Base-by-base conservation (phyloP, 2,329 filamentous ascomycete species). In the Bipolaris oryzae region DNA sequence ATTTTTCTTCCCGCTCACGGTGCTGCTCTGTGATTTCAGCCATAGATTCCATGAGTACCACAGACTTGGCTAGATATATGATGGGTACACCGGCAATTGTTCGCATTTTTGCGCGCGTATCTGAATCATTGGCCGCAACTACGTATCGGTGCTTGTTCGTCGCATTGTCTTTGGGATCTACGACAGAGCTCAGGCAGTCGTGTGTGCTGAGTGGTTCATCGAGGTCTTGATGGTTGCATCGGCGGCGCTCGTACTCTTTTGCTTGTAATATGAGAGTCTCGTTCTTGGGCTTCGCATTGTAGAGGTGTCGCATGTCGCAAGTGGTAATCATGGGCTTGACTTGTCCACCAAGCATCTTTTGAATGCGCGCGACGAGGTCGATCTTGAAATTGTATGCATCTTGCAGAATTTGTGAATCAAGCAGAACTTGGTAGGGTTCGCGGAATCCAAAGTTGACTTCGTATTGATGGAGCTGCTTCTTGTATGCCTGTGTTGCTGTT, bases 391-490 rank as follows among this genome's bases (percentile, higher is more conserved):
- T 85, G 63, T 89, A 86, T 20, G 92, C 88, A 74, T 96, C 91
- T 70, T 86, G 84, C 49, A 98, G 85, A 68, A 98, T 91, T 63
- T 92, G 87, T 57, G 91, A 90, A 73, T 96, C 93, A 59, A 97
- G 87, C 86, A 67, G 64, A 51, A 67, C 63, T 43, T 98, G 95
- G 79, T 97, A 98, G 10, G 95, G 92, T 78, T 95, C 90, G 67
- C 93, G 91, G 77, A 97, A 97, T 58, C 90, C 89, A 74, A 96
- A 97, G 58, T 87, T 88, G 76, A 94, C 84, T 73, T 88, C 87
- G 84, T 93, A 96, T 74, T 94, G 89, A 78, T 92, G 89, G 88
- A 99, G 96, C 71, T 97, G 87, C 87, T 97, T 97, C 73, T 88
- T 86, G 76, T 92, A 92, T 69, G 89, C 87, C 77, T 90, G 89